Evolutionary conservation across 176 grass and related monocot species (phyloP).

Genomic region (Cocos nucifera): DNA sequence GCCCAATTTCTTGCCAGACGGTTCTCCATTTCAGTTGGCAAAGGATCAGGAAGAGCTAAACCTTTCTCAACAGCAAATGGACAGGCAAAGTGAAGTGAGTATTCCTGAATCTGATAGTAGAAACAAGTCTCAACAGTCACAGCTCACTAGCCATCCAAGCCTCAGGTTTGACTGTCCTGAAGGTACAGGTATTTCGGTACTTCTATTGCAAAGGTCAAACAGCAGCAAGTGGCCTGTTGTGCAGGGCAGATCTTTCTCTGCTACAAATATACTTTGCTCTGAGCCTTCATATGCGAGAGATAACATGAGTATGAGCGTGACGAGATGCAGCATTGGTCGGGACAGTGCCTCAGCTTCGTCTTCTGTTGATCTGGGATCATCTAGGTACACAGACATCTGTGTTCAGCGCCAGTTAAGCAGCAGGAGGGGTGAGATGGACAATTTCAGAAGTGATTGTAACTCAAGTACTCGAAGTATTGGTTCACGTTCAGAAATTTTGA

Average conservation of each 20-base stretch:
- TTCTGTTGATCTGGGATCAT: slow-evolving; percentile 79
- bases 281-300: slow-evolving; percentile 73
- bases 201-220: slow-evolving; percentile 56
- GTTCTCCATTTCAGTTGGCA: slow-evolving; percentile 5
- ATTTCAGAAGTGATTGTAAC: slow-evolving; percentile 31
- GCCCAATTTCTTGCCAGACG: slow-evolving; percentile 4
- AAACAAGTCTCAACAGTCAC: slow-evolving; percentile 35
- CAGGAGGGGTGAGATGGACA: slow-evolving; percentile 47
- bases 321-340: slow-evolving; percentile 55
- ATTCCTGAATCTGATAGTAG: slow-evolving; percentile 10
- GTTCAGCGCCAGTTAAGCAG: slow-evolving; percentile 39
- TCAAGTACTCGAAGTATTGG: slow-evolving; percentile 44
- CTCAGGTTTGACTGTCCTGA: slow-evolving; percentile 38
- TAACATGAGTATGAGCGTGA: slow-evolving; percentile 37
- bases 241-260: slow-evolving; percentile 41
- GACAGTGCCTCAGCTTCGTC: slow-evolving; percentile 64
- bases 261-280: slow-evolving; percentile 50
- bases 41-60: neutral
- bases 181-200: slow-evolving; percentile 61
- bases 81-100: slow-evolving; percentile 10
- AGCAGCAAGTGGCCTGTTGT: slow-evolving; percentile 62
- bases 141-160: slow-evolving; percentile 8
- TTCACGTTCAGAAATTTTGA: slow-evolving; percentile 76
- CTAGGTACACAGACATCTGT: slow-evolving; percentile 33
- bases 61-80: slow-evolving; percentile 4